These are phyloP conservation scores for Verticillium longisporum DNA, from an alignment of 2,329 filamentous ascomycete species.

Conservation along the genomic window DNA sequence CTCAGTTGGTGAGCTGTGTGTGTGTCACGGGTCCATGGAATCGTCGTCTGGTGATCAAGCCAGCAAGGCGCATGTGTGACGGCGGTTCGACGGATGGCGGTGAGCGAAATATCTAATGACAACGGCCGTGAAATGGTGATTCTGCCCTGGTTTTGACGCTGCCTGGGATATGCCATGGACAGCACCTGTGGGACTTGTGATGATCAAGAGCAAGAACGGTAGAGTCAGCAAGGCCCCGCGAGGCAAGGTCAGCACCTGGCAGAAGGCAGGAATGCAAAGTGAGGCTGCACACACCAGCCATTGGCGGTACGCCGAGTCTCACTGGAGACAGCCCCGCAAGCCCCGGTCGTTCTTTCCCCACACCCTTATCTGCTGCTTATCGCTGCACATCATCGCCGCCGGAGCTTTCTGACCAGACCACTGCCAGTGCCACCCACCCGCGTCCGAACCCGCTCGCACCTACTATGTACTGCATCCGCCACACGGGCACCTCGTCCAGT, in stretches of 20 bases:
- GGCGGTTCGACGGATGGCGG: background rate
- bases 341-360: background rate
- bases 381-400: background rate
- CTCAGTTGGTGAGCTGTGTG: background rate
- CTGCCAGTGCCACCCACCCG: background rate
- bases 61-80: background rate
- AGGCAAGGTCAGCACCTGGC: background rate
- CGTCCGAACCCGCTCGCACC: background rate
- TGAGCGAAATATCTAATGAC: background rate
- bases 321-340: no score
- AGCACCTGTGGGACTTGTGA: background rate
- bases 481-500: no score
- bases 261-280: background rate
- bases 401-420: background rate
- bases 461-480: background rate
- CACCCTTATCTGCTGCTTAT: background rate
- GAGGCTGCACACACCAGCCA: background rate
- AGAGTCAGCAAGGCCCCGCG: background rate
- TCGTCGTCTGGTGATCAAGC: background rate
- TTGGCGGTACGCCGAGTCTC: background rate
- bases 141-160: no score
- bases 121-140: background rate
- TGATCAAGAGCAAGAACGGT: background rate
- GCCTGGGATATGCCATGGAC: no score
- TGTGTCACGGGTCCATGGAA: background rate